Base-by-base conservation (phyloP, 2,329 filamentous ascomycete species). In the Colletotrichum euphorbiae region DNA sequence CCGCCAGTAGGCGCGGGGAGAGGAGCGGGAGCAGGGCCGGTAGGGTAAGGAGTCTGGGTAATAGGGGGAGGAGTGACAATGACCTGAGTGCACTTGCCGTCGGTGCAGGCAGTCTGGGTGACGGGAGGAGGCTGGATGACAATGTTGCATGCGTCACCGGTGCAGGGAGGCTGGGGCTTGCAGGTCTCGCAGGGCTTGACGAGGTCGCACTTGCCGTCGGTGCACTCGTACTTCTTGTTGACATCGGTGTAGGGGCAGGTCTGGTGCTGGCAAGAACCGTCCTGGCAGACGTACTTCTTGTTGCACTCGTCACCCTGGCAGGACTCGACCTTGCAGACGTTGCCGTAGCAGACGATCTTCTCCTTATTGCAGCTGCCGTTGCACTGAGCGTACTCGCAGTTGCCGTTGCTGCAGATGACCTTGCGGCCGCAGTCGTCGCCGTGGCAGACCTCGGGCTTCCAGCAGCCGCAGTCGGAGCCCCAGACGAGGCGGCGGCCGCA, bases 201-300 rank as follows among this genome's bases (percentile, higher is more conserved):
- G 28, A 72, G 61, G 17, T 67, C 65, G 72, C 78, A 80, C 62
- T 75, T 70, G 62, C 71, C 72, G 51, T 75, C 73, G 68, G 72
- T 72, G 76, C 77, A 80, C 72, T 75, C 71, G 57, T 79, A 69
- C 74, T 79, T 79, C 67, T 74, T 74, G 59, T 71, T 56, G 38
- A 19, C 46, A 64, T 75, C 73, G 2, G 72, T 60, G 38, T 64
- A 70, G 19, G 73, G n/a, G 71, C 72, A 73, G 33, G 71, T 15
- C 56, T 72, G 58, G 69, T 71, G 77, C 62, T 72, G n/a, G 72
- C 74, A 77, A 3, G 74, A 66, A 15, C 74, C 73, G n/a, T 67
- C 71, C n/a, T 57, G 48, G 55, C 74, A 62, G 69, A 71, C 72
- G 21, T 28, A 52, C 71, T 77, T 74, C 61, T 73, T 66, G 65